Conservation (phyloP, 2,329 filamentous ascomycete genomes). For the Cladosporium sp. region DNA sequence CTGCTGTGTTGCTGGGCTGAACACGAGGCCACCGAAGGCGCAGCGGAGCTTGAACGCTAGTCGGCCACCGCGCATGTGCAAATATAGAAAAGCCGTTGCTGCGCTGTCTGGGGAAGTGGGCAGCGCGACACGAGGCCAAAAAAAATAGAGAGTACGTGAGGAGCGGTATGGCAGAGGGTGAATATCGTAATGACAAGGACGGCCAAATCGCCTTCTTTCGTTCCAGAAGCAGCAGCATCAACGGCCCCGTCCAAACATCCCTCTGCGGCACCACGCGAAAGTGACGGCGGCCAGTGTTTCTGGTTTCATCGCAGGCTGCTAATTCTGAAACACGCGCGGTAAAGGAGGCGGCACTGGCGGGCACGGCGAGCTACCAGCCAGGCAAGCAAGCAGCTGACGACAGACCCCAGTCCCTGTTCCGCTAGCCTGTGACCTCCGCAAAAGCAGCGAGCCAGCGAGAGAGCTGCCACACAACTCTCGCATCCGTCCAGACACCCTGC, state of each 20-base stretch:
- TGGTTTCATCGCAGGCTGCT: neutral
- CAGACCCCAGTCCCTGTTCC: neutral
- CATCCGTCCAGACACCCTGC: neutral
- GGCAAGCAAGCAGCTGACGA: neutral
- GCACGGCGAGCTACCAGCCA: too few species aligned
- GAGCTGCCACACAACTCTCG: conserved; percentile 5
- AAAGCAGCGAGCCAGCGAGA: conserved; percentile 7
- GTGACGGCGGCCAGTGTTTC: neutral
- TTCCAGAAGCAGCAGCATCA: neutral
- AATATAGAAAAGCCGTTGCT: neutral
- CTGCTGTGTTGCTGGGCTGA: neutral
- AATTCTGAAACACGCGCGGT: neutral
- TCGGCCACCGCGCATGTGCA: neutral
- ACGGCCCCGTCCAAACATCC: neutral
- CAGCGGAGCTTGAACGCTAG: neutral
- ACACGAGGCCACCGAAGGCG: neutral
- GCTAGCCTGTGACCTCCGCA: neutral
- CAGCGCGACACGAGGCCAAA: neutral
- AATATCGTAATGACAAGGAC: neutral
- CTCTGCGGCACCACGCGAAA: neutral
- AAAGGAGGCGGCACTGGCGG: neutral
- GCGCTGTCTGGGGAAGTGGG: neutral
- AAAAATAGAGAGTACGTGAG: neutral
- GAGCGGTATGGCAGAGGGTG: neutral
- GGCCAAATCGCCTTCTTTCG: neutral